Evolutionary conservation across 1,284 basidiomycete species (phyloP).

Genomic region (Ganoderma resinaceum): DNA sequence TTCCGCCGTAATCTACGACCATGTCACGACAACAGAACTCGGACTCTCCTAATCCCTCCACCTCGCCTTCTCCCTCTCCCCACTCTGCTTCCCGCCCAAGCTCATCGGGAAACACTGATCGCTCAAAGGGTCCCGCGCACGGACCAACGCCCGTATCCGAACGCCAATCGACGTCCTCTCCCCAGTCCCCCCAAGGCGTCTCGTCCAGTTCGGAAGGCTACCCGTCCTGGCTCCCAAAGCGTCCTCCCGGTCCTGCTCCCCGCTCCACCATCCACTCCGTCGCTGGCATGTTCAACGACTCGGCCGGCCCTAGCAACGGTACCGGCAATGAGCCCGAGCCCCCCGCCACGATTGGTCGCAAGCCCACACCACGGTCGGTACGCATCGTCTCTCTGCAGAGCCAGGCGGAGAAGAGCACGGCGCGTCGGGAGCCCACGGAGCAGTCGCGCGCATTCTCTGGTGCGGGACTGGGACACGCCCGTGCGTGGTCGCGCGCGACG

Average conservation of each 20-base stretch:
- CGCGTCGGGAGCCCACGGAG: conserved; percentile 58
- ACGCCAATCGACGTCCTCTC: conserved; percentile 32
- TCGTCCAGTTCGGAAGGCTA: conserved; percentile 66
- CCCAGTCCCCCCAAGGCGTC: conserved; percentile 38
- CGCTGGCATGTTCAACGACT: conserved; percentile 48
- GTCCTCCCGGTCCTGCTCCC: conserved; percentile 78
- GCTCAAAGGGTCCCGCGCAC: conserved; percentile 29
- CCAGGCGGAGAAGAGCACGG: conserved; percentile 44
- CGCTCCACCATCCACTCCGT: conserved; percentile 67
- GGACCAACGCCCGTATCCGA: conserved; percentile 34
- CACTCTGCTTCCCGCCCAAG: conserved; percentile 38
- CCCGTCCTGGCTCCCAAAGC: conserved; percentile 80
- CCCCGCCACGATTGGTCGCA: conserved; percentile 61
- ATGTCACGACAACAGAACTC: conserved; percentile 45
- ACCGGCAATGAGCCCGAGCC: conserved; percentile 40
- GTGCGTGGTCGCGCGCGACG: conserved; percentile 70
- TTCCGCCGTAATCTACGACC: conserved; percentile 37
- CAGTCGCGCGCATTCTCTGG: conserved; percentile 52
- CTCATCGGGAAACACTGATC: conserved; percentile 34
- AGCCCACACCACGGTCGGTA: conserved; percentile 78
- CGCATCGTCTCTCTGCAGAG: conserved; percentile 76
- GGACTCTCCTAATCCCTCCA: conserved; percentile 35
- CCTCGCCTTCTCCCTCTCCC: conserved; percentile 38
- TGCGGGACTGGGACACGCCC: conserved; percentile 38
- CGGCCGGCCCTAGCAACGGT: conserved; percentile 49